Evolutionary conservation across 495 filamentous ascomycete species (phyloP).

Genomic region (Melanomma pulvis-pyrius): DNA sequence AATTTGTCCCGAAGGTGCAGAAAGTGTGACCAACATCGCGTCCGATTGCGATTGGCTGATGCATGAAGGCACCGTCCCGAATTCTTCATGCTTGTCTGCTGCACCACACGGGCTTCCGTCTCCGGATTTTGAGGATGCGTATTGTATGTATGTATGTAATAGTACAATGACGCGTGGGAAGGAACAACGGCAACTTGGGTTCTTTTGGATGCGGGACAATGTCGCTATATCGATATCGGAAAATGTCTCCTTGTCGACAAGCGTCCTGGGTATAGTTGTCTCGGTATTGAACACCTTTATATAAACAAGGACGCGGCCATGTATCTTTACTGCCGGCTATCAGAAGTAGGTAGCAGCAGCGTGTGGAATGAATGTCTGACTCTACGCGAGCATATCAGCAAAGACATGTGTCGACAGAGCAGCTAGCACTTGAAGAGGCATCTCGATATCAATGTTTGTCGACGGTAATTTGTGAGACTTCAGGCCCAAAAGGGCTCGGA

Average conservation of each 20-base stretch:
- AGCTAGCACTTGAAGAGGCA: not conserved
- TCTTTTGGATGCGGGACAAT: not conserved
- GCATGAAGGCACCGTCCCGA: not conserved
- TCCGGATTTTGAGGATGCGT: conserved; percentile 1
- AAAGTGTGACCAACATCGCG: not conserved
- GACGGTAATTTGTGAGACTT: not conserved
- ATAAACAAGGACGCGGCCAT: not conserved
- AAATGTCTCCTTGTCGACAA: not conserved
- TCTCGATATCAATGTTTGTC: not conserved
- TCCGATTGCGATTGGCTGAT: conserved; percentile 13
- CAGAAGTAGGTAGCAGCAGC: not conserved
- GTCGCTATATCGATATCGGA: not conserved
- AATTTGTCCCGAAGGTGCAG: not conserved
- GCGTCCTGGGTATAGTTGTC: not conserved
- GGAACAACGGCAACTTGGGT: not conserved
- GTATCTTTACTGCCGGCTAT: not conserved
- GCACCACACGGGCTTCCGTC: conserved; percentile 17
- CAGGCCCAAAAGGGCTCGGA: not conserved
- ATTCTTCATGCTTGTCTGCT: not conserved
- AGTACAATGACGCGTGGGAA: not conserved
- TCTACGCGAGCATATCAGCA: not conserved
- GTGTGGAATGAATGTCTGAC: not conserved
- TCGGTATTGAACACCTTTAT: not conserved
- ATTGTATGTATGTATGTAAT: not conserved
- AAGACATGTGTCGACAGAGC: too few species aligned